These are phyloP conservation scores for Mortierella sp. DNA, from an alignment of 371 early-diverging fungal species.

Conservation along the genomic window DNA sequence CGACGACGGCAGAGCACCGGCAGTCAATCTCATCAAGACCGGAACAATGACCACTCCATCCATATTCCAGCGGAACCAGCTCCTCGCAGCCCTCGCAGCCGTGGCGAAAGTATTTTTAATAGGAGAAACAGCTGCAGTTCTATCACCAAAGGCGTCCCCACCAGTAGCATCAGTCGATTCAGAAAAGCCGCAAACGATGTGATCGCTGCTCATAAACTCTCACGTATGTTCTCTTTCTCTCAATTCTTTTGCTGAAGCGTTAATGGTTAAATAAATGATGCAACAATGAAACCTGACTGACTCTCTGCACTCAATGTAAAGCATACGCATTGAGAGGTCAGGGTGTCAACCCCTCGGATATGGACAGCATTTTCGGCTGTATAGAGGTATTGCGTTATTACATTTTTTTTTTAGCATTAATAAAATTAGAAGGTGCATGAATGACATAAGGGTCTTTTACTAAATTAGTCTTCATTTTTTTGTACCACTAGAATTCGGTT, in stretches of 20 bases:
- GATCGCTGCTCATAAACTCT: conserved; percentile 10
- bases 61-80: background rate
- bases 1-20: background rate
- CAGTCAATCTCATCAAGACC: background rate
- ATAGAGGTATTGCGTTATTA: conserved; percentile 27
- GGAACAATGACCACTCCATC: background rate
- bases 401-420: background rate
- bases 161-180: conserved; percentile 19
- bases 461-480: background rate
- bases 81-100: background rate
- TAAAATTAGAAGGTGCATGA: background rate
- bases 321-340: conserved; percentile 36
- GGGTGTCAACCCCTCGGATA: conserved; percentile 47
- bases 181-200: conserved; percentile 9
- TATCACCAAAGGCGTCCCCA: background rate
- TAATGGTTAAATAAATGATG: background rate
- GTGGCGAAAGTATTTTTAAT: background rate
- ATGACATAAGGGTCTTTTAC: background rate
- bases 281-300: background rate
- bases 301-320: conserved; percentile 1
- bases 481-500: conserved; percentile 16
- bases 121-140: background rate
- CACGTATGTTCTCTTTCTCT: conserved; percentile 21
- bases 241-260: background rate
- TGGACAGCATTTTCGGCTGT: conserved; percentile 47